Conservation (phyloP, 768 basidiomycete species). For the Termitomyces bulborhizus region DNA sequence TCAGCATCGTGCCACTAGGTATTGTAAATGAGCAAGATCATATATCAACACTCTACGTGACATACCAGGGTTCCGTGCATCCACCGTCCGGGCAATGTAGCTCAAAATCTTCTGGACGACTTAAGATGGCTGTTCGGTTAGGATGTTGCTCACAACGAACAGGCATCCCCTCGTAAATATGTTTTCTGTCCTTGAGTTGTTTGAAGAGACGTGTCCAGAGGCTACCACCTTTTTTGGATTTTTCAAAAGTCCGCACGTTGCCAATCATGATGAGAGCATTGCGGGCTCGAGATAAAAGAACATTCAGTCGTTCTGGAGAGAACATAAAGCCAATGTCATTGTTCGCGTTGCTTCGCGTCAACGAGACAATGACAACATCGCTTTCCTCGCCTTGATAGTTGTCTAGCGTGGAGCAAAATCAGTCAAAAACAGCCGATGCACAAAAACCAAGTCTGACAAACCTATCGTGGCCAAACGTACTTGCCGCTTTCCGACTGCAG, state of each 20-base stretch:
- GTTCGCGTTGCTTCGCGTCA: constrained; percentile 52
- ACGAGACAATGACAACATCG: constrained; percentile 55
- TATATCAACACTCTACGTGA: background rate
- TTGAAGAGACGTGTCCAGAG: background rate
- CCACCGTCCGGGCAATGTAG: background rate
- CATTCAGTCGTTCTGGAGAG: constrained; percentile 63
- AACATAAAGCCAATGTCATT: constrained; percentile 69
- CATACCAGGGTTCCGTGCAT: constrained; percentile 1
- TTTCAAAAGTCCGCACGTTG: constrained; percentile 39
- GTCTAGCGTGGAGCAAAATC: constrained; percentile 30
- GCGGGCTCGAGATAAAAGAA: constrained; percentile 63
- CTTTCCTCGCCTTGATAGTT: constrained; percentile 78
- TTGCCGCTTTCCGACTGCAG: constrained; percentile 26
- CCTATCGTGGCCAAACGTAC: constrained; percentile 33
- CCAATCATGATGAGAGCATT: constrained; percentile 63
- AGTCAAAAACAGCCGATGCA: background rate
- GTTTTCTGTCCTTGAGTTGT: background rate
- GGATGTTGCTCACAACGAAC: background rate
- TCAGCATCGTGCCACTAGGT: background rate
- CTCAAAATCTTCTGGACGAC: background rate
- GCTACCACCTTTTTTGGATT: background rate
- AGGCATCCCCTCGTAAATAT: background rate
- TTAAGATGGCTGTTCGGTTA: background rate
- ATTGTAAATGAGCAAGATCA: background rate
- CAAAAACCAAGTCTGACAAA: background rate